Base-by-base conservation (phyloP, 2,329 filamentous ascomycete genomes). In the Cylindrodendrum hubeiense region DNA sequence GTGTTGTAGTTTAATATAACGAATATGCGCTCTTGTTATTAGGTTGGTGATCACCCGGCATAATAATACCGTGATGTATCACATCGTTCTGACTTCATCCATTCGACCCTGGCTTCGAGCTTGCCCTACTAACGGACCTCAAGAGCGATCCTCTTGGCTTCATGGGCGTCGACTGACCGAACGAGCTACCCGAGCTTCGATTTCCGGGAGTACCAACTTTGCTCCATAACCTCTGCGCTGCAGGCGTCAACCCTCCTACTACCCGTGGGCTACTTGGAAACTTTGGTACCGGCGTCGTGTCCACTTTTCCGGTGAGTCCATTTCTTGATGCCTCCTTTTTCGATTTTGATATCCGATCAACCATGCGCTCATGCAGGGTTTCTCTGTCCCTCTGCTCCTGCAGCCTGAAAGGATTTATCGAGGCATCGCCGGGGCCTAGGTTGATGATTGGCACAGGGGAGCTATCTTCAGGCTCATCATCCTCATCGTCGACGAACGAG, bases 401-500 rank as follows among this genome's bases (percentile, higher is more conserved):
- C 50, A 98, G 87, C 63, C 89, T 90, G 79, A 98, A 98, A 0
- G 93, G 94, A 69, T 92, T 97, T 1, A 87, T 96, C 0, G 87
- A 88, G n/a, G 87, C 79, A 73, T 90, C 86, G 15, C 87, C 85
- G 10, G 86, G 82, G 1, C 89, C 86, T 8, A 92, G 81, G 58
- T 90, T 80, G 74, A 91, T 84, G 67, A 82, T 68, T n/a, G 83
- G 80, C 49, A 76, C 66, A 13, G 73, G 41, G 10, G 46, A 39
- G 8, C 58, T 24, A 5, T 59, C n/a, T 8, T 78, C 74, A 2
- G 75, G 71, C 17, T 82, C 81, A 17, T 85, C 87, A 43, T 87
- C 85, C 52, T 92, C 92, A 61, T 97, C 94, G 71, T 97, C 94
- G 37, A 99, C 95, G 79, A 97, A 98, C 0, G 94, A 89, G 78